Conservation (phyloP, 139 green algal genomes). For the Chlamydomonas sp. region DNA sequence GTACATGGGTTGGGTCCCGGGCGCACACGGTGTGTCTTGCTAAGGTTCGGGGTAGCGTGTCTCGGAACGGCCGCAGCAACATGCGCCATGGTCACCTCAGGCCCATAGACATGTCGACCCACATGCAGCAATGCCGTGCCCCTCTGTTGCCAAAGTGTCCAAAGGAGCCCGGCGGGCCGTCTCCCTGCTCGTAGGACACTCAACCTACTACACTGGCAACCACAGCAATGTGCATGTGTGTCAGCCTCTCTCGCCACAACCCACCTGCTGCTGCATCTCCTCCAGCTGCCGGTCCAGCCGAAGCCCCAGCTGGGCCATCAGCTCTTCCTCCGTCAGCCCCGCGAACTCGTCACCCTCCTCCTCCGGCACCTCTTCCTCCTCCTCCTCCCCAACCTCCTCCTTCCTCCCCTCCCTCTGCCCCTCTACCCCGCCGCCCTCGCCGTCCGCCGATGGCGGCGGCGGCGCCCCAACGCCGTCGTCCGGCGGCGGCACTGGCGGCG, state of each 20-base stretch:
- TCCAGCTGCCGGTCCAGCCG: constrained; percentile 67
- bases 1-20: constrained; percentile 27
- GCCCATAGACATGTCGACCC: too few species aligned
- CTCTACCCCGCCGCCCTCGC: neutral
- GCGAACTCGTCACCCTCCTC: constrained; percentile 30
- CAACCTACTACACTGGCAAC: too few species aligned
- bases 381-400: neutral
- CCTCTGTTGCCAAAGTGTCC: too few species aligned
- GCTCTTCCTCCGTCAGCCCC: constrained; percentile 53
- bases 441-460: neutral
- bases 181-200: too few species aligned
- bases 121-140: too few species aligned
- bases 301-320: constrained; percentile 65
- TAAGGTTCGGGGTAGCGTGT: too few species aligned
- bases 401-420: neutral
- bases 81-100: too few species aligned
- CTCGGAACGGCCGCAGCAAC: too few species aligned
- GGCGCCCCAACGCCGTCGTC: neutral
- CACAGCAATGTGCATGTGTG: neutral
- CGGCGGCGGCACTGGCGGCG: neutral
- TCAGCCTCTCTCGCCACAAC: constrained; percentile 15
- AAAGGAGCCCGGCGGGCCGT: too few species aligned
- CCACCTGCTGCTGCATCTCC: constrained; percentile 47
- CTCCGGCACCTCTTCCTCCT: constrained; percentile 6
- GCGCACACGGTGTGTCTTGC: constrained; percentile 28